Percentiles rank a stretch among this genome's conserved stretches.
Conservation (phyloP, 768 basidiomycete genomes). For the Agaricus blazei region DNA sequence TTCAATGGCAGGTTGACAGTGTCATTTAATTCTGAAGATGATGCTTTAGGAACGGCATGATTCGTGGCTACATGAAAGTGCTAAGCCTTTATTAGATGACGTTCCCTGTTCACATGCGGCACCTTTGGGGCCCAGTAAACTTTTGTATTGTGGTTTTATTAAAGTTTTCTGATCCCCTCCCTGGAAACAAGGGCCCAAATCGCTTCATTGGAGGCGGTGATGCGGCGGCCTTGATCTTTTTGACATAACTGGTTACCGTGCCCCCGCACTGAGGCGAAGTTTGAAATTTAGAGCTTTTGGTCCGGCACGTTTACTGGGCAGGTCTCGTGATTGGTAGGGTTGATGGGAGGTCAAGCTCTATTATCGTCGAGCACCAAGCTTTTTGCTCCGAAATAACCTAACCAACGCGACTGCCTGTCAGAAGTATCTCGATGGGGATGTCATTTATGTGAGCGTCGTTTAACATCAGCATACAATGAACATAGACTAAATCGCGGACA, state of each 20-base stretch:
- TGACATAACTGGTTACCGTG: neutral
- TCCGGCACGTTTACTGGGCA: neutral
- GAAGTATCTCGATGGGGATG: neutral
- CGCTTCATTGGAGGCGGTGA: neutral
- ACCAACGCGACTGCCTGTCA: neutral
- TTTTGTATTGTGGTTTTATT: neutral
- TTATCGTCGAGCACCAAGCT: too few species aligned
- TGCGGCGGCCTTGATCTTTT: neutral
- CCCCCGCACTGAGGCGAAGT: neutral
- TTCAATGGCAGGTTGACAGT: constrained; percentile 4
- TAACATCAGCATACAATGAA: neutral
- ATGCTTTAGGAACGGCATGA: neutral
- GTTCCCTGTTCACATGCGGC: too few species aligned
- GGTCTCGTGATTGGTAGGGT: neutral
- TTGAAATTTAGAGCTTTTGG: neutral
- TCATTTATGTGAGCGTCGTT: neutral
- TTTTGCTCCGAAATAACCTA: too few species aligned
- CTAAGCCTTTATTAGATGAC: too few species aligned
- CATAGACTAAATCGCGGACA: neutral
- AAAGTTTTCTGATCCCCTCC: constrained; percentile 1
- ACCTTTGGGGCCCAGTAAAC: too few species aligned
- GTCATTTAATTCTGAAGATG: neutral
- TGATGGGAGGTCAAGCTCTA: neutral
- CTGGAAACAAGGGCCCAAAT: constrained; percentile 6
- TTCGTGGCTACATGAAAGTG: too few species aligned